These are phyloP conservation scores for Lavandula angustifolia DNA, from an alignment of 257 asterid genomes.

Conservation along the genomic window DNA sequence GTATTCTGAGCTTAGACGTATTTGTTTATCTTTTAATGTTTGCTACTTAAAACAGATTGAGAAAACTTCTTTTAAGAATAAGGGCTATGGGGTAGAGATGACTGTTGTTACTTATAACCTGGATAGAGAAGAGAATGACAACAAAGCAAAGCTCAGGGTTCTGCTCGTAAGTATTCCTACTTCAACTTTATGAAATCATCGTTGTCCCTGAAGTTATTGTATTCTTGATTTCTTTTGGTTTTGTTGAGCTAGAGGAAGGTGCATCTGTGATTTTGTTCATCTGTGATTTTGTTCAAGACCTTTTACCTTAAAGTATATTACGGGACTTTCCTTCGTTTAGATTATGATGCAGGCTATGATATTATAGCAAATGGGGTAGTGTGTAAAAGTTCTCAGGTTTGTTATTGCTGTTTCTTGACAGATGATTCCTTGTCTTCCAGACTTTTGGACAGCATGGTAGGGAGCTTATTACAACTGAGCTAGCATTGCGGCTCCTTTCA, in stretches of 20 bases:
- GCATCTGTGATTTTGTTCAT: slow-evolving; percentile 5
- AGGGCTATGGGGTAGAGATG: slow-evolving; percentile 78
- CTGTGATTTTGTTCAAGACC: background rate
- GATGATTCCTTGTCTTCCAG: slow-evolving; percentile 99
- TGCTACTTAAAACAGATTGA: slow-evolving; percentile 57
- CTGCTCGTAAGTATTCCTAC: slow-evolving; percentile 71
- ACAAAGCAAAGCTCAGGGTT: slow-evolving; percentile 69
- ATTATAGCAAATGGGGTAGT: slow-evolving; percentile 42
- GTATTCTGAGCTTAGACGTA: background rate
- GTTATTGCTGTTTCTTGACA: slow-evolving; percentile 90
- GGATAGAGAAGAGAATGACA: slow-evolving; percentile 60
- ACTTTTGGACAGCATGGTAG: slow-evolving; percentile 99
- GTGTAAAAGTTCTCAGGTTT: slow-evolving; percentile 76
- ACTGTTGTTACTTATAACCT: slow-evolving; percentile 78
- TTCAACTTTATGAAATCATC: slow-evolving; percentile 8
- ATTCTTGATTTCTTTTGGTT: background rate
- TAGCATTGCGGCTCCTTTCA: slow-evolving; percentile 84
- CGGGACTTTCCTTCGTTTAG: slow-evolving; percentile 9
- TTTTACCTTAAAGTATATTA: background rate
- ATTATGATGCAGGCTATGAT: slow-evolving; percentile 23
- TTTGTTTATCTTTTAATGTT: background rate
- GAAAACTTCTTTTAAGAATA: slow-evolving; percentile 60
- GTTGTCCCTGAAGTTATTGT: background rate
- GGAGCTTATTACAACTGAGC: slow-evolving; percentile 97
- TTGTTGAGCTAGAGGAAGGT: slow-evolving; percentile 26